These are phyloP conservation scores for Gymnopilus junonius DNA, from an alignment of 768 basidiomycete genomes.

Conservation along the genomic window DNA sequence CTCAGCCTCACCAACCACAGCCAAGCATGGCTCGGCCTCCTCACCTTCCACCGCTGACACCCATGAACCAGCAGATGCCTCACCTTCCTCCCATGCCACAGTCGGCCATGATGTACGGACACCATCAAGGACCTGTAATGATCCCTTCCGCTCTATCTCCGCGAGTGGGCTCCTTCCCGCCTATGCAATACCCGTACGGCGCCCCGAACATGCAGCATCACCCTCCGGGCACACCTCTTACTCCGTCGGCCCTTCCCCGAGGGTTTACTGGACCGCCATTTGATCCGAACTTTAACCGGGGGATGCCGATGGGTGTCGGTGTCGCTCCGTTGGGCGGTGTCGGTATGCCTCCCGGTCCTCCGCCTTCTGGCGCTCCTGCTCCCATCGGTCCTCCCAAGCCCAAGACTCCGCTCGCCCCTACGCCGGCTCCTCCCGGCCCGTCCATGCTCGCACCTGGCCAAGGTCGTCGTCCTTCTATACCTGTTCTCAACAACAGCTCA, in stretches of 20 bases:
- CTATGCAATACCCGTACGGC: conserved; percentile 59
- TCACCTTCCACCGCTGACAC: conserved; percentile 50
- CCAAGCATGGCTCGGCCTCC: conserved; percentile 48
- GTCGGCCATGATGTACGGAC: conserved; percentile 50
- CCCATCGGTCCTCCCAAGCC: conserved; percentile 63
- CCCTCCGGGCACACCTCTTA: conserved; percentile 42
- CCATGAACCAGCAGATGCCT: conserved; percentile 47
- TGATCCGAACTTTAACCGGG: conserved; percentile 54
- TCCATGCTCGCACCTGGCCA: conserved; percentile 50
- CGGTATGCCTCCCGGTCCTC: conserved; percentile 6
- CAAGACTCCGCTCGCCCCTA: conserved; percentile 40
- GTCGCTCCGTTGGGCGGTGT: conserved; percentile 19
- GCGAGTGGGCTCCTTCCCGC: conserved; percentile 51
- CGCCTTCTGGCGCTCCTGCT: conserved; percentile 32
- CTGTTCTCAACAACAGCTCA: conserved; percentile 16
- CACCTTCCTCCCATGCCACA: conserved; percentile 46
- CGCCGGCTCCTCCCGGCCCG: conserved; percentile 37
- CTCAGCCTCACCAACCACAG: conserved; percentile 27
- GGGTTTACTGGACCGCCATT: conserved; percentile 57
- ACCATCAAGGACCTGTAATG: conserved; percentile 33
- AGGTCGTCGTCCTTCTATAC: conserved; percentile 48
- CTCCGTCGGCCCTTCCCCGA: conserved; percentile 58
- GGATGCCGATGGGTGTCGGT: conserved; percentile 37
- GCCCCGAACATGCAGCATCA: conserved; percentile 45
- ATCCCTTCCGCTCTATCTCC: conserved; percentile 56